A percentile compares a stretch with the other conserved stretches of the same genome.
These are phyloP conservation scores for Mrakia gelida DNA, from an alignment of 768 basidiomycete species.

Conservation along the genomic window DNA sequence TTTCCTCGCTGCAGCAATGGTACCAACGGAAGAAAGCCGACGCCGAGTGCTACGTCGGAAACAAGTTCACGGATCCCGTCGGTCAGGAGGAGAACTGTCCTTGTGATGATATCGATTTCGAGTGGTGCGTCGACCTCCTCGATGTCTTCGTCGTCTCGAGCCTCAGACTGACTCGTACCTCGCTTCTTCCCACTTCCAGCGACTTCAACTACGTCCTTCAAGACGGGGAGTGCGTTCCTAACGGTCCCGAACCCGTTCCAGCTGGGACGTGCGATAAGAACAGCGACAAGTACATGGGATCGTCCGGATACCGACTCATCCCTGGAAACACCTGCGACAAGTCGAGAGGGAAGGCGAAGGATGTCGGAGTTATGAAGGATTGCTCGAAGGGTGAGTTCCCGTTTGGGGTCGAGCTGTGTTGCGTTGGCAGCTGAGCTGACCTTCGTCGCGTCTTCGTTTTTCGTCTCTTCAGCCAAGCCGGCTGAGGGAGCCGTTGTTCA, in stretches of 20 bases:
- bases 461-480: conserved; percentile 61
- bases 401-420: conserved; percentile 16
- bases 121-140: conserved; percentile 61
- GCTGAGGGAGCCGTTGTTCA: conserved; percentile 71
- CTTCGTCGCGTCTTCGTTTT: conserved; percentile 1
- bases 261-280: conserved; percentile 62
- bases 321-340: conserved; percentile 83
- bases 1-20: conserved; percentile 66
- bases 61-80: conserved; percentile 83
- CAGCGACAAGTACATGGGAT: conserved; percentile 69
- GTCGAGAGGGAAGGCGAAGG: conserved; percentile 60
- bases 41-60: conserved; percentile 81
- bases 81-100: conserved; percentile 72
- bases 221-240: conserved; percentile 69
- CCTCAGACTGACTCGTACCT: background rate
- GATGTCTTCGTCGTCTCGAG: background rate
- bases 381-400: conserved; percentile 64
- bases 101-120: conserved; percentile 83
- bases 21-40: conserved; percentile 77
- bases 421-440: conserved; percentile 12
- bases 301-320: conserved; percentile 85
- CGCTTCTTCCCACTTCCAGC: conserved; percentile 46
- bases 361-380: conserved; percentile 62
- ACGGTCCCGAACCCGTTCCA: conserved; percentile 82
- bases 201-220: conserved; percentile 85